phyloP scores from a whole-genome alignment of 2,329 filamentous ascomycete genomes.

The Raffaelea deltoideospora region DNA sequence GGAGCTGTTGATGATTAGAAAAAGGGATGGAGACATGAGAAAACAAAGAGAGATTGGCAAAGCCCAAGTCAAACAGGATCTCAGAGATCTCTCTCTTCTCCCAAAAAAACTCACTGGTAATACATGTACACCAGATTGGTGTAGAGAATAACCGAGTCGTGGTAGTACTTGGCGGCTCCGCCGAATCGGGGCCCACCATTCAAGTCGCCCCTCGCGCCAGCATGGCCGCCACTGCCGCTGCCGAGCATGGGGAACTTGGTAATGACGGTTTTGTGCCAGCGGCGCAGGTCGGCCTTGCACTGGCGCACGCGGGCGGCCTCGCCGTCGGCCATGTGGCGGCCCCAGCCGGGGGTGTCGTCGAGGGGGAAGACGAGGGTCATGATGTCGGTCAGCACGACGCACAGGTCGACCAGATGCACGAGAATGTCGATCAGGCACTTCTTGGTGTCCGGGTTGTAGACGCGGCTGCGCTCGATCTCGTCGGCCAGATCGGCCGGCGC shows the following conservation, averaged over 20 bases:
- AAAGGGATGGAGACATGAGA: no score
- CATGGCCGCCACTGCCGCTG: neutral
- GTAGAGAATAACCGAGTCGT: constrained; percentile 10
- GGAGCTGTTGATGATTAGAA: constrained; percentile 1
- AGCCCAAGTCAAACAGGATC: no score
- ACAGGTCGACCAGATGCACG: constrained; percentile 7
- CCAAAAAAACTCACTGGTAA: constrained; percentile 6
- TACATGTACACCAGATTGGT: constrained; percentile 11
- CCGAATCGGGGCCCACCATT: neutral
- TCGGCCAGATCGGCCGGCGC: constrained; percentile 25
- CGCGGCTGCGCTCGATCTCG: constrained; percentile 20
- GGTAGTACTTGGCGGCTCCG: constrained; percentile 1
- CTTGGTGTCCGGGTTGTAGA: constrained; percentile 11
- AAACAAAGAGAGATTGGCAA: neutral
- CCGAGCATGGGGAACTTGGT: constrained; percentile 6
- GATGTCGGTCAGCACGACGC: constrained; percentile 8
- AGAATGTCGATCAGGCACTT: constrained; percentile 7
- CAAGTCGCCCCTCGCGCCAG: neutral
- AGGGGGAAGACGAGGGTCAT: constrained; percentile 8
- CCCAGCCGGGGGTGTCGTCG: constrained; percentile 9
- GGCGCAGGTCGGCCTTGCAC: constrained; percentile 7
- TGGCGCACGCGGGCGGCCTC: constrained; percentile 6
- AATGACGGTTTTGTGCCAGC: constrained; percentile 7
- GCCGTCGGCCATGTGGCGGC: constrained; percentile 3
- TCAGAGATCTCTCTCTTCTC: no score